A percentile compares a stretch with the other conserved stretches of the same genome.
Conservation (phyloP, 129 eudicot species). For the Escallonia rubra region DNA sequence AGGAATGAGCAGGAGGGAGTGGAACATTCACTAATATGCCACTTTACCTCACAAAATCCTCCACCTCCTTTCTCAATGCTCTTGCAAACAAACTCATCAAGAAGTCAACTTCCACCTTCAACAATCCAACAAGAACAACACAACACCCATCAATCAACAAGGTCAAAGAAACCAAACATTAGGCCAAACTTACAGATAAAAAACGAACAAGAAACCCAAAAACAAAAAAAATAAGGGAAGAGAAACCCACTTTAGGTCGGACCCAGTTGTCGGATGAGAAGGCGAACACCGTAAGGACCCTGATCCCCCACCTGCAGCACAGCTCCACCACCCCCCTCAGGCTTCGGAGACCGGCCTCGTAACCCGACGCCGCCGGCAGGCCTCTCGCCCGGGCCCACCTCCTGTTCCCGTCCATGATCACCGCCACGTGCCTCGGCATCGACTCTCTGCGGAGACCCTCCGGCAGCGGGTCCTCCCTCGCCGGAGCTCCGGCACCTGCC, state of each 20-base stretch:
- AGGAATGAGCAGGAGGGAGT: no score
- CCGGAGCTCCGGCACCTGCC: constrained; percentile 2
- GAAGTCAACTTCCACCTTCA: constrained; percentile 59
- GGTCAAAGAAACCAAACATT: background rate
- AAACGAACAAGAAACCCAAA: background rate
- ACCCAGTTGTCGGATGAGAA: constrained; percentile 72
- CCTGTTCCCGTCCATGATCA: constrained; percentile 69
- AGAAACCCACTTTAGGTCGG: constrained; percentile 48
- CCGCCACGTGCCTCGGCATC: constrained; percentile 66
- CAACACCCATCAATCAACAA: background rate
- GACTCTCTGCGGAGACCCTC: constrained; percentile 36
- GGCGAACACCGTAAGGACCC: constrained; percentile 60
- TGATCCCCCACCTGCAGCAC: constrained; percentile 44
- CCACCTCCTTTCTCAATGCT: constrained; percentile 38
- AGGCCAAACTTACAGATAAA: background rate
- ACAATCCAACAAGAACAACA: background rate
- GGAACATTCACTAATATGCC: no score
- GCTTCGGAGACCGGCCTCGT: constrained; percentile 45
- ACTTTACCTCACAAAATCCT: constrained; percentile 37
- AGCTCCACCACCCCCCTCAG: constrained; percentile 39
- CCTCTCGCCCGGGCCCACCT: constrained; percentile 67
- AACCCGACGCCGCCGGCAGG: constrained; percentile 38
- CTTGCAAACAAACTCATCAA: constrained; percentile 51
- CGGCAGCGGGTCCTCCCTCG: constrained; percentile 9
- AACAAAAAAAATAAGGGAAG: background rate